Conservation (phyloP, 1,284 basidiomycete species). For the Bjerkandera adusta region DNA sequence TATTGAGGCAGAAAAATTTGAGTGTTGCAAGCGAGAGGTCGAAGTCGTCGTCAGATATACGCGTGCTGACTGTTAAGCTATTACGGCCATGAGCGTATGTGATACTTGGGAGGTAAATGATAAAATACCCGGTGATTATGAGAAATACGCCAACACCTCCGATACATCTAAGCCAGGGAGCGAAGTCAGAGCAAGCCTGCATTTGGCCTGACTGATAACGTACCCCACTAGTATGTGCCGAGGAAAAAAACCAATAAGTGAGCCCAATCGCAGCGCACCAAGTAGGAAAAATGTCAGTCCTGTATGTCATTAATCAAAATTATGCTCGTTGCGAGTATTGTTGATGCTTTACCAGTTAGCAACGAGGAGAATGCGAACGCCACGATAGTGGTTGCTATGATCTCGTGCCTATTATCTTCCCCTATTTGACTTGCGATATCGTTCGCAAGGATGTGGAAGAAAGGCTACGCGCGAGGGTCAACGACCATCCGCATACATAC, state of each 20-base stretch:
- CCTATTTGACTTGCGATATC: conserved; percentile 77
- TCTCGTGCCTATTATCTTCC: conserved; percentile 62
- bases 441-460: conserved; percentile 90
- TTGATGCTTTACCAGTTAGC: conserved; percentile 91
- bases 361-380: conserved; percentile 89
- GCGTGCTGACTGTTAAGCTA: conserved; percentile 81
- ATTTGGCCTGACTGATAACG: conserved; percentile 20
- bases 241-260: conserved; percentile 94
- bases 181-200: background rate
- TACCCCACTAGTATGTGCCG: conserved; percentile 92
- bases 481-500: background rate
- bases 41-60: conserved; percentile 82
- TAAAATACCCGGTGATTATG: conserved; percentile 76
- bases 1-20: conserved; percentile 56
- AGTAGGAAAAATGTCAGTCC: conserved; percentile 84
- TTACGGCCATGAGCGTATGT: background rate
- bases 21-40: conserved; percentile 66
- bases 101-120: too few species aligned
- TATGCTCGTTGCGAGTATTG: too few species aligned
- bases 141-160: conserved; percentile 96
- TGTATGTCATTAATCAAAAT: conserved; percentile 23
- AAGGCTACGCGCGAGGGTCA: conserved; percentile 56
- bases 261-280: conserved; percentile 83
- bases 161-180: conserved; percentile 64
- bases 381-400: conserved; percentile 90